Conservation (phyloP, 2,329 filamentous ascomycete genomes). For the Cladosporium sp. region DNA sequence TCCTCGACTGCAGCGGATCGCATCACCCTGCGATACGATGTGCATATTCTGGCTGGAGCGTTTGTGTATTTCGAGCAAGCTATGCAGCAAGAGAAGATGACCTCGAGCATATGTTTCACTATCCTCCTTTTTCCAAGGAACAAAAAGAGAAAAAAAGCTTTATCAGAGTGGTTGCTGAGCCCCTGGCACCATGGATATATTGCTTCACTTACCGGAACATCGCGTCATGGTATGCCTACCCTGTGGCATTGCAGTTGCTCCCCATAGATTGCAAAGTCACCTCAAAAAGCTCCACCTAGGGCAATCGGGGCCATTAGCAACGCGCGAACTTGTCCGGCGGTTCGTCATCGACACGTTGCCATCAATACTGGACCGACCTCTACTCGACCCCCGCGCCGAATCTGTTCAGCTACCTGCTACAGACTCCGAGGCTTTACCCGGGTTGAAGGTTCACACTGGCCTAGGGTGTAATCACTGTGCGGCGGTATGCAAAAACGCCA, state of each 20-base stretch:
- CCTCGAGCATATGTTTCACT: no score
- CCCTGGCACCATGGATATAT: not conserved
- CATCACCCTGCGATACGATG: not conserved
- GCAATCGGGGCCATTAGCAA: not conserved
- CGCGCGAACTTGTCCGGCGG: not conserved
- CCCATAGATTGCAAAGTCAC: not conserved
- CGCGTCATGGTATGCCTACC: not conserved
- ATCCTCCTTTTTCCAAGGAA: no score
- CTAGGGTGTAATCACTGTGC: not conserved
- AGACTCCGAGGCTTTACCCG: not conserved
- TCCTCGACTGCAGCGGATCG: not conserved
- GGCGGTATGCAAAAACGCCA: not conserved
- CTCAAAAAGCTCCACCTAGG: not conserved
- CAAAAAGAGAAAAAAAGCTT: no score
- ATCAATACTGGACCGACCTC: not conserved
- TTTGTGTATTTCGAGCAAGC: no score
- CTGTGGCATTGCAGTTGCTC: not conserved
- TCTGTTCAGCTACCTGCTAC: not conserved
- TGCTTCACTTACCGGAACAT: not conserved
- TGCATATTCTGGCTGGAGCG: not conserved
- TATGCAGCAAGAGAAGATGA: no score
- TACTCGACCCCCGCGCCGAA: not conserved
- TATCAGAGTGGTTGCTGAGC: no score
- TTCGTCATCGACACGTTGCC: not conserved
- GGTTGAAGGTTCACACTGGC: not conserved